A percentile compares a stretch with the other conserved stretches of the same genome.
These are phyloP conservation scores for Tricholoma hemisulphureum DNA, from an alignment of 768 basidiomycete species.

Conservation along the genomic window DNA sequence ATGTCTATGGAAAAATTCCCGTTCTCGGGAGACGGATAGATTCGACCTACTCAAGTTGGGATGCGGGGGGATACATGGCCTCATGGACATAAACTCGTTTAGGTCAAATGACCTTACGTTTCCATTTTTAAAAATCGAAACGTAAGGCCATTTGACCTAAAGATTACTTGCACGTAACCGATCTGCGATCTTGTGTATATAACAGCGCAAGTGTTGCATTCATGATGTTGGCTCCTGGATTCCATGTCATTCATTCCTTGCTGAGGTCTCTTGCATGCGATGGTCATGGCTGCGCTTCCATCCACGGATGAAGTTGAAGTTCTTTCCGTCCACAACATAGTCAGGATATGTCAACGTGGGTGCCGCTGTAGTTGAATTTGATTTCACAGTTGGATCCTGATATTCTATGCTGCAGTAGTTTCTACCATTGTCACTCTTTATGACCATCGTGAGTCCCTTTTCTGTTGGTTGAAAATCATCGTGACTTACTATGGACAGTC, in stretches of 20 bases:
- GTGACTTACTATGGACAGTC: constrained; percentile 12
- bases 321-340: constrained; percentile 9
- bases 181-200: background rate
- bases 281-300: background rate
- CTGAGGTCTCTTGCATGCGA: constrained; percentile 6
- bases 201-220: background rate
- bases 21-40: too few species aligned
- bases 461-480: background rate
- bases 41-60: too few species aligned
- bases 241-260: constrained; percentile 5
- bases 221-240: background rate
- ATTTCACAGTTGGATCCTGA: too few species aligned
- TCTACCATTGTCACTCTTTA: constrained; percentile 22
- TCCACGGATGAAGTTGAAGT: background rate
- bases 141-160: too few species aligned
- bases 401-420: constrained; percentile 10
- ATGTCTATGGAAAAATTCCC: too few species aligned
- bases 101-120: background rate
- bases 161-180: too few species aligned
- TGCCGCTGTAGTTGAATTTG: background rate
- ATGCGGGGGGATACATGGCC: too few species aligned
- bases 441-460: constrained; percentile 22
- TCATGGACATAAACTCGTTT: background rate
- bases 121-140: background rate
- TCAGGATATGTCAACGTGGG: constrained; percentile 23